Base-by-base conservation (phyloP, 2,329 filamentous ascomycete species). In the Zalaria sp. region DNA sequence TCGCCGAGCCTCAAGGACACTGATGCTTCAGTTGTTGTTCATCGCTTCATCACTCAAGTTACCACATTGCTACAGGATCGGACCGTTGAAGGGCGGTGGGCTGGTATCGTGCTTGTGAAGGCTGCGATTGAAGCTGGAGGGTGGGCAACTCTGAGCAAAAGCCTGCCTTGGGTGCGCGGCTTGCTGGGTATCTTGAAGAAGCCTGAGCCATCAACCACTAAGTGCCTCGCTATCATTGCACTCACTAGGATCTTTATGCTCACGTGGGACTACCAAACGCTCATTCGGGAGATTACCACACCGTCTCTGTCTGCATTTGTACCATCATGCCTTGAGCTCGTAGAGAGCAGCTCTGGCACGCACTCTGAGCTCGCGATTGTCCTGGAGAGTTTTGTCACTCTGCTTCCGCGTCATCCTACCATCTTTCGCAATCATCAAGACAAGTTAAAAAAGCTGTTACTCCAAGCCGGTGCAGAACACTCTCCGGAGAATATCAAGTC, bases 201-300 rank as follows among this genome's bases (percentile, higher is more conserved):
- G 71, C 77, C 80, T 6, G 86, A 93, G 53, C 77, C 84, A 3
- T 59, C 73, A 5, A 75, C 80, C 3, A 79, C 79, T 29, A 93
- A 91, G 57, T 82, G 82, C 57, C 61, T 95, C 44, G 77, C 76
- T 49, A 68, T 94, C 39, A 73, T 91, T 46, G 77, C 83, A 9
- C 66, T 95, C 46, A 83, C 83, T 18, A 80, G 83, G 54, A 87
- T 95, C 51, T 95, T 91, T 63, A 72, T 78, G 50, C 73, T 91
- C 31, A 81, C 88, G 34, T 83, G 87, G 55, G 77, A 81, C 32
- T 87, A 87, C 55, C 84, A 82, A 45, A 91, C 85, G 5, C 68
- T 95, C 41, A 71, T 89, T 36, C 75, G 89, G 51, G 88, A 95
- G 57, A 84, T 95, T 46, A 88, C 83, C 1, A 93, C 87, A 0